Conservation (phyloP, 345 rosid genomes). For the Murraya koenigii region DNA sequence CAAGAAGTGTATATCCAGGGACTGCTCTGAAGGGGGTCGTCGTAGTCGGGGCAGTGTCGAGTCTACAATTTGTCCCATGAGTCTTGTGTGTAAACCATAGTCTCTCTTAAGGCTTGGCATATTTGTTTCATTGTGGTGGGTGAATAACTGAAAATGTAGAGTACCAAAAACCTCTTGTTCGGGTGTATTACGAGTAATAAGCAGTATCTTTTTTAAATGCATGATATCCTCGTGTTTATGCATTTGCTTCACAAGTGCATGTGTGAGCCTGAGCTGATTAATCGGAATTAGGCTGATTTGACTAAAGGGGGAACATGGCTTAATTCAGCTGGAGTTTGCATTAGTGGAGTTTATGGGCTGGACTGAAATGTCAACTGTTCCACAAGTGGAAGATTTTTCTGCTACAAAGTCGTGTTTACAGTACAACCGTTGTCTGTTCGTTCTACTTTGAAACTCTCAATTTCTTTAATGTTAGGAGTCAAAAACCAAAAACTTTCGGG, state of each 20-base stretch:
- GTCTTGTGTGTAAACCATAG: conserved; percentile 3
- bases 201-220: not conserved
- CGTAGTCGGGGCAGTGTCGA: not conserved
- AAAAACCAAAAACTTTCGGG: no score
- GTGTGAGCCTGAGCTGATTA: not conserved
- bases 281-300: not conserved
- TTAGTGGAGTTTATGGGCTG: no score
- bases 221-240: not conserved
- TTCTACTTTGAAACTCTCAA: no score
- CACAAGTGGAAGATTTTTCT: no score
- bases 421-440: no score
- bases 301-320: not conserved
- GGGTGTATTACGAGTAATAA: not conserved
- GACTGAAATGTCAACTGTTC: no score
- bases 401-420: no score
- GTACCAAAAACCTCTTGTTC: not conserved
- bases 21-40: not conserved
- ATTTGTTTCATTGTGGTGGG: not conserved
- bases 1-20: conserved; percentile 8
- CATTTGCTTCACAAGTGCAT: not conserved
- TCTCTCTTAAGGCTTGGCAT: not conserved
- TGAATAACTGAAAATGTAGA: not conserved
- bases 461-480: no score
- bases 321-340: no score
- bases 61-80: not conserved